Evolutionary conservation across 2,329 filamentous ascomycete species (phyloP).

Genomic region (Verticillium nonalfalfae): DNA sequence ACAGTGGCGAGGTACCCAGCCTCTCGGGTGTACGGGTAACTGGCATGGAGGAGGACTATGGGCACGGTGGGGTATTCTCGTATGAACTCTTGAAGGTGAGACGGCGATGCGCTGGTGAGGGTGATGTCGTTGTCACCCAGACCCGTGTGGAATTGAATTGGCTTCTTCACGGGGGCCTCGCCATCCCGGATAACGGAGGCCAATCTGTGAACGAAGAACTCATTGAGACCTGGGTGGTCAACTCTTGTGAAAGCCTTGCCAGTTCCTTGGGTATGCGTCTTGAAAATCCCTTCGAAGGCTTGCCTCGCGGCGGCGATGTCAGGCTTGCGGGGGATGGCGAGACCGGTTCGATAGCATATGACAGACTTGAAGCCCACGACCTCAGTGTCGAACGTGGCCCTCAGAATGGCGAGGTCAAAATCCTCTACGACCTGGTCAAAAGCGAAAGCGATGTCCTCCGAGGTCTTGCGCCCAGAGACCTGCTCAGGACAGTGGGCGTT

Average conservation of each 20-base stretch:
- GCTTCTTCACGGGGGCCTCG: slow-evolving; percentile 49
- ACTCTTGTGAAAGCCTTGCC: slow-evolving; percentile 42
- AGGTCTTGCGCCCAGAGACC: slow-evolving; percentile 4
- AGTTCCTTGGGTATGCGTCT: slow-evolving; percentile 12
- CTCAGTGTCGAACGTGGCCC: slow-evolving; percentile 55
- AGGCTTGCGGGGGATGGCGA: slow-evolving; percentile 47
- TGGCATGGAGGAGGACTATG: slow-evolving; percentile 72
- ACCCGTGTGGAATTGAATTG: slow-evolving; percentile 78
- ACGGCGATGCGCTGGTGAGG: slow-evolving; percentile 63
- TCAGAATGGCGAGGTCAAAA: slow-evolving; percentile 39
- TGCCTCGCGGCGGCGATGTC: slow-evolving; percentile 33
- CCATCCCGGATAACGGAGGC: slow-evolving; percentile 50
- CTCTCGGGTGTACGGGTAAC: slow-evolving; percentile 76
- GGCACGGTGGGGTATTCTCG: slow-evolving; percentile 61
- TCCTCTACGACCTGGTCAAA: slow-evolving; percentile 27
- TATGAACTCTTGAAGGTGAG: slow-evolving; percentile 69
- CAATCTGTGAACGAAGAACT: slow-evolving; percentile 59
- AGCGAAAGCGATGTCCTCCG: slow-evolving; percentile 16
- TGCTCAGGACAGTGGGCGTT: slow-evolving; percentile 33
- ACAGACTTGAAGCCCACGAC: slow-evolving; percentile 80
- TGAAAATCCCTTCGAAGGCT: slow-evolving; percentile 30
- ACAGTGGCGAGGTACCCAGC: slow-evolving; percentile 71
- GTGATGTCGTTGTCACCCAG: slow-evolving; percentile 75
- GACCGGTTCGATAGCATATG: slow-evolving; percentile 73
- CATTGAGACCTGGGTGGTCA: slow-evolving; percentile 59